These are phyloP conservation scores for Alternaria sp. DNA, from an alignment of 2,329 filamentous ascomycete species.

Conservation along the genomic window DNA sequence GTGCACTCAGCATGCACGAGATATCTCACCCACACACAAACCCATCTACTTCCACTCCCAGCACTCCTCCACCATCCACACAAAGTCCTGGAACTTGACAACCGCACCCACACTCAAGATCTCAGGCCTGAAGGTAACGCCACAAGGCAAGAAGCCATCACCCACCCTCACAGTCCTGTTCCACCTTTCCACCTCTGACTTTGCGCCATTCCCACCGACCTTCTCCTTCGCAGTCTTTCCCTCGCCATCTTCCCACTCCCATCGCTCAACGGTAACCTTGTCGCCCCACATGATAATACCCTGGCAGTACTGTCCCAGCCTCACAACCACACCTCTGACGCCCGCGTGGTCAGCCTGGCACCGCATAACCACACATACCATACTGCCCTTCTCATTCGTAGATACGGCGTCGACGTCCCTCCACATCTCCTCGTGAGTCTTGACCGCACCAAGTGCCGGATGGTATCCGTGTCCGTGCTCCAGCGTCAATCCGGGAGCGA, in stretches of 20 bases:
- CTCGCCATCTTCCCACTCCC: constrained; percentile 49
- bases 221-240: constrained; percentile 3
- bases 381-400: constrained; percentile 16
- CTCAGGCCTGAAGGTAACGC: constrained; percentile 40
- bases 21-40: neutral
- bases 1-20: neutral
- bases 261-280: constrained; percentile 60
- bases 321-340: constrained; percentile 59
- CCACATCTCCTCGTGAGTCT: constrained; percentile 73
- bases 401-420: constrained; percentile 51
- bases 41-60: constrained; percentile 29
- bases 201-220: neutral
- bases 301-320: constrained; percentile 63
- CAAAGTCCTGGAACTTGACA: constrained; percentile 41
- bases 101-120: constrained; percentile 36
- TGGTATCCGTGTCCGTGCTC: constrained; percentile 68
- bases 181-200: constrained; percentile 39
- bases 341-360: constrained; percentile 42
- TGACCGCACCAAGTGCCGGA: constrained; percentile 58
- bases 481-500: constrained; percentile 31
- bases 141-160: constrained; percentile 50
- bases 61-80: constrained; percentile 50
- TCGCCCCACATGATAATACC: constrained; percentile 58
- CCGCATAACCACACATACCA: constrained; percentile 50
- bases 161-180: constrained; percentile 48